Percentiles rank a stretch among this genome's conserved stretches.
These are phyloP conservation scores for Nigrospora osmanthi DNA, from an alignment of 2,329 filamentous ascomycete species.

Conservation along the genomic window DNA sequence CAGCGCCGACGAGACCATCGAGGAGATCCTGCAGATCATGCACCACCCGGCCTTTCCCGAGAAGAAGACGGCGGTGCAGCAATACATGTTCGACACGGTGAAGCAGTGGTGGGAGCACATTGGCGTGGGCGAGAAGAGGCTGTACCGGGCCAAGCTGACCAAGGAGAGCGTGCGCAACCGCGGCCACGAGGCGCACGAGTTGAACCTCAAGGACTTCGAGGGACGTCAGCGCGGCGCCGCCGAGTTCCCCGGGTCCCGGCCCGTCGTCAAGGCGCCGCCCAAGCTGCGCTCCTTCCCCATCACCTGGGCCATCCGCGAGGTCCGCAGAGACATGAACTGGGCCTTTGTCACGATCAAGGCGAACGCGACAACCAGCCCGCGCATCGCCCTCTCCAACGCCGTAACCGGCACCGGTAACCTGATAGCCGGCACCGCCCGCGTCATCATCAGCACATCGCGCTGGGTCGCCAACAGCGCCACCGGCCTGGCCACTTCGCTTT, in stretches of 20 bases:
- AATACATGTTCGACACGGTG: slow-evolving; percentile 59
- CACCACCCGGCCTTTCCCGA: slow-evolving; percentile 56
- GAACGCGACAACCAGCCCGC: neutral
- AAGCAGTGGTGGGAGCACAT: slow-evolving; percentile 42
- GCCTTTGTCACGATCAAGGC: neutral
- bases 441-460: slow-evolving; percentile 5
- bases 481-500: neutral
- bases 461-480: slow-evolving; percentile 5
- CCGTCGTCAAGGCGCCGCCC: slow-evolving; percentile 15
- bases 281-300: slow-evolving; percentile 15
- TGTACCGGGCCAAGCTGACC: slow-evolving; percentile 16
- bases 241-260: slow-evolving; percentile 17
- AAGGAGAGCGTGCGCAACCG: slow-evolving; percentile 16
- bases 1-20: slow-evolving; percentile 52
- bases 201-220: slow-evolving; percentile 16
- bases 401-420: neutral
- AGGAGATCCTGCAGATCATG: slow-evolving; percentile 55
- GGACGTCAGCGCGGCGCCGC: slow-evolving; percentile 14
- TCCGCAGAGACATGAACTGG: slow-evolving; percentile 7
- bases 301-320: slow-evolving; percentile 12
- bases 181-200: slow-evolving; percentile 18
- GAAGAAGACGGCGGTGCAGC: slow-evolving; percentile 47
- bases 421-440: slow-evolving; percentile 4
- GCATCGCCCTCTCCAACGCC: neutral
- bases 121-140: slow-evolving; percentile 9